Evolutionary conservation across 1,284 basidiomycete genomes (phyloP), one percentile per base, ranked within the genome.

Genomic region (Rhodotorula glutinis): DNA sequence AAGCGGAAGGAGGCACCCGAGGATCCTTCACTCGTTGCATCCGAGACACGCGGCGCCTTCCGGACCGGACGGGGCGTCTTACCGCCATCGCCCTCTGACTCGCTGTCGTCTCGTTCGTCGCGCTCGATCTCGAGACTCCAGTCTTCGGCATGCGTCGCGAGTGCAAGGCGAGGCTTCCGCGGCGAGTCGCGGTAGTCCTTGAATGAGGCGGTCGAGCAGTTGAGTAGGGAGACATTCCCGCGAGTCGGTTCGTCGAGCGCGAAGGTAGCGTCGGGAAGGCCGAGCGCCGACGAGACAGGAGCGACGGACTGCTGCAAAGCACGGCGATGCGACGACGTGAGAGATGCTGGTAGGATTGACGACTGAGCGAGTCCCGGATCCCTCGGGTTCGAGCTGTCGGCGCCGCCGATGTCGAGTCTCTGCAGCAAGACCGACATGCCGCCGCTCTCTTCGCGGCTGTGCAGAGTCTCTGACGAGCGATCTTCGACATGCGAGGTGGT

Each of bases 181-280:
- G 63, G 63, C 57, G 63, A 65, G 44, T 60, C 57, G 46, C 63
- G 57, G 33, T 65, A 55, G 27, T 55, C 53, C 8, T 51, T 54
- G 57, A 60, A 65, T 2, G 40, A 44, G 2, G 53, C 46, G 11
- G 63, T 65, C 47, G 63, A 65, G 40, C 27, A 41, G 19, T 60
- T 53, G 19, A 65, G 41, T 16, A 65, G 33, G 2, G 49, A 40
- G 19, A 41, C 27, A 16, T 44, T 16, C 17, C 14, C 17, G 27
- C 17, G 23, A 23, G 60, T 41, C 23, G n/a, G 53, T 11, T 55
- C 40, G 21, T 47, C 49, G 27, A 59, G 14, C 13, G 38, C 38
- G 27, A 59, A 59, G 33, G 43, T 54, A n/a, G 53, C 16, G 21
- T 63, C 62, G 43, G 46, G 25, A 21, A 46, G 4, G 4, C 30